Percentiles rank a stretch among this genome's conserved stretches.
These are phyloP conservation scores for Pseudohalonectria lignicola DNA, from an alignment of 2,329 filamentous ascomycete genomes.

Conservation along the genomic window DNA sequence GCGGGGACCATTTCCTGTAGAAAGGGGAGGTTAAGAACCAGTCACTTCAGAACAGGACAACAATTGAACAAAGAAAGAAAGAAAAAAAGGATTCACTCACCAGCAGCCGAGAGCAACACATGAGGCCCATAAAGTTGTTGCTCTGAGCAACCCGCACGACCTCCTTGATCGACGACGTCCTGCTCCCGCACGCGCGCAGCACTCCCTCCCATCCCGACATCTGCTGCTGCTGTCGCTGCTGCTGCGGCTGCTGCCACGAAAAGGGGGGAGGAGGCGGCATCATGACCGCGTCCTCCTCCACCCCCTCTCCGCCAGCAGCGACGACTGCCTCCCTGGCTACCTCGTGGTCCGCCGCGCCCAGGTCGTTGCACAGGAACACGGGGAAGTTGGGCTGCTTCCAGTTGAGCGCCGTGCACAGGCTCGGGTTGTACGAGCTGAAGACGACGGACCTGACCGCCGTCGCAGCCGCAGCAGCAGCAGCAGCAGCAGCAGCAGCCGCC, in stretches of 20 bases:
- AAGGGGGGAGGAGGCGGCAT: too few species aligned
- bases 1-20: constrained; percentile 81
- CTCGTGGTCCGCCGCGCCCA: constrained; percentile 50
- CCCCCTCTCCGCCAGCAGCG: constrained; percentile 10
- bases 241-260: too few species aligned
- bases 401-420: constrained; percentile 86
- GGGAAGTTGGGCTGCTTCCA: constrained; percentile 99
- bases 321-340: constrained; percentile 19
- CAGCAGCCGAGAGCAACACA: constrained; percentile 78
- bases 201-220: too few species aligned
- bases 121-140: constrained; percentile 97
- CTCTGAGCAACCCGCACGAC: constrained; percentile 84
- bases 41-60: not conserved
- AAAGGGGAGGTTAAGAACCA: not conserved
- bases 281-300: too few species aligned
- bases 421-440: constrained; percentile 86
- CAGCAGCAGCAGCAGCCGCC: too few species aligned
- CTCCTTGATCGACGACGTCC: constrained; percentile 84
- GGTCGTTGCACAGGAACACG: constrained; percentile 87
- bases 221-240: too few species aligned
- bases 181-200: constrained; percentile 50
- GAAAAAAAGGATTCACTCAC: constrained; percentile 37
- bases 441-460: constrained; percentile 77
- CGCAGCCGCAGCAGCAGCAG: constrained; percentile 41
- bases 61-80: not conserved